Percentiles rank a stretch among this genome's conserved stretches.
phyloP scores from a whole-genome alignment of 2,329 filamentous ascomycete genomes.

The Cryphonectria japonica region DNA sequence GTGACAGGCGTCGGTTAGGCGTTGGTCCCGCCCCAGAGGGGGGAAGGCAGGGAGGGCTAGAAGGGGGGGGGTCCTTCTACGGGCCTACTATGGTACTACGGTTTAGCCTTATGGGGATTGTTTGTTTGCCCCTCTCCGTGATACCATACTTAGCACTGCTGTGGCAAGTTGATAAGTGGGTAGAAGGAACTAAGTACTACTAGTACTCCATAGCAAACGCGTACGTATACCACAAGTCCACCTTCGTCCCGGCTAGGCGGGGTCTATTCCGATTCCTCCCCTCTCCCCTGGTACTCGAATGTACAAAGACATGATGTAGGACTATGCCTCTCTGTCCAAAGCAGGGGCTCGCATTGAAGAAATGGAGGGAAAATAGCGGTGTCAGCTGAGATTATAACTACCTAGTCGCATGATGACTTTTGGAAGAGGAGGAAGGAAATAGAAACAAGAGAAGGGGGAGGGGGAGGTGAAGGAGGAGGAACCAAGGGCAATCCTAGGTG shows the following conservation, averaged over 20 bases:
- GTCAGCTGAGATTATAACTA: background rate
- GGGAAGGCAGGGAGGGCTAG: background rate
- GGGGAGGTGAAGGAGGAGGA: background rate
- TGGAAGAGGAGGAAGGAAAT: too few relatives aligned
- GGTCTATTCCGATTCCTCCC: background rate
- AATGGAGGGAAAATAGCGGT: background rate
- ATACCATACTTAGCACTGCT: background rate
- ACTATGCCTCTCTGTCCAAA: background rate
- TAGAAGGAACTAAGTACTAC: background rate
- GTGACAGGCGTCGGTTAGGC: background rate
- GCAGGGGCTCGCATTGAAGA: slow-evolving; percentile 2
- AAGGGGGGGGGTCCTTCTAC: background rate
- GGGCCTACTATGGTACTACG: background rate
- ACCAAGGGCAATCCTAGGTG: background rate
- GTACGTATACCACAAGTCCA: too few relatives aligned
- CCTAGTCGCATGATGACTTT: too few relatives aligned
- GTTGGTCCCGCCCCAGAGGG: background rate
- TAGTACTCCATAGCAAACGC: background rate
- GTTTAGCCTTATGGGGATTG: background rate
- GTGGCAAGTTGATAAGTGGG: background rate
- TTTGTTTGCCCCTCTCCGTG: background rate
- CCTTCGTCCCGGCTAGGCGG: slow-evolving; percentile 2
- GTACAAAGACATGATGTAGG: too few relatives aligned
- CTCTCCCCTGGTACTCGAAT: background rate
- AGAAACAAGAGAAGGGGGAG: background rate